phyloP scores from a whole-genome alignment of 2,329 filamentous ascomycete genomes.

The Fusarium sp. region DNA sequence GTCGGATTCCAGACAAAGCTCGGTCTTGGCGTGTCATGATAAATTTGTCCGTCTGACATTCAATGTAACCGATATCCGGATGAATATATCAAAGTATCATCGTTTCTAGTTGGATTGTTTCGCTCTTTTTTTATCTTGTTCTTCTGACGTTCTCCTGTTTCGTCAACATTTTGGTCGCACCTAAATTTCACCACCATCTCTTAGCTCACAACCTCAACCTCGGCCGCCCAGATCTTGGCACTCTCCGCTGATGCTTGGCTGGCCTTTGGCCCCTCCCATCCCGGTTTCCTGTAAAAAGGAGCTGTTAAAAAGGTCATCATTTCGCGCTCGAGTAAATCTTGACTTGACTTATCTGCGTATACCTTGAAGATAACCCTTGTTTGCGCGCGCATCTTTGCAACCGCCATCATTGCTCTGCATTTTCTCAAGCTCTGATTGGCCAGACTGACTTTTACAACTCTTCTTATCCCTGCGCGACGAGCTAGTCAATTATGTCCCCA shows the following conservation, averaged over 20 bases:
- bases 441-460: neutral
- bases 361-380: slow-evolving; percentile 8
- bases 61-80: neutral
- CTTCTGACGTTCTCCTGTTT: neutral
- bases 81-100: neutral
- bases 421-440: slow-evolving; percentile 16
- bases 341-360: neutral
- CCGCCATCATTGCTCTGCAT: slow-evolving; percentile 1
- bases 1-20: slow-evolving; percentile 24
- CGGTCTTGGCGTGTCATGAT: slow-evolving; percentile 38
- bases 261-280: slow-evolving; percentile 21
- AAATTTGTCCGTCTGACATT: slow-evolving; percentile 13
- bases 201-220: slow-evolving; percentile 12
- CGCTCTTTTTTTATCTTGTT: neutral
- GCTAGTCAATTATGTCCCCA: slow-evolving; percentile 26
- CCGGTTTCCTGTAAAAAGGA: slow-evolving; percentile 9
- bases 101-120: neutral
- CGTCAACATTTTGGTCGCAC: neutral
- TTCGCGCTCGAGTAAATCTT: slow-evolving; percentile 4
- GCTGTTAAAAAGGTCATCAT: slow-evolving; percentile 30
- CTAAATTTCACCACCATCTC: slow-evolving; percentile 1
- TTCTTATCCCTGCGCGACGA: slow-evolving; percentile 21
- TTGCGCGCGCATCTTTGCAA: neutral
- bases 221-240: slow-evolving; percentile 45
- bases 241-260: slow-evolving; percentile 36